Conservation (phyloP, 148 eudicot species). For the Hydrangea macrophylla region DNA sequence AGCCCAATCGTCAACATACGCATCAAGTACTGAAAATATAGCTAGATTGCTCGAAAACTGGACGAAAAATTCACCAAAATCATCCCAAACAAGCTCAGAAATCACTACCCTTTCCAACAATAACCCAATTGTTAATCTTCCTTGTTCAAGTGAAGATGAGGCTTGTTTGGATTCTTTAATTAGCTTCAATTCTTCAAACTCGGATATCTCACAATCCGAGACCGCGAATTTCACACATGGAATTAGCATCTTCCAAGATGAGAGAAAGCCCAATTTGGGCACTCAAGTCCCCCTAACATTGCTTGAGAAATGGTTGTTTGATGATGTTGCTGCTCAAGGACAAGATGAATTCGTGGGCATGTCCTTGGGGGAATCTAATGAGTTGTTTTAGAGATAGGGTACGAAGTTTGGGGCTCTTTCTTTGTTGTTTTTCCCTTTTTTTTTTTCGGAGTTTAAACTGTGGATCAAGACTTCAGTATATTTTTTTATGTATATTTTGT, state of each 20-base stretch:
- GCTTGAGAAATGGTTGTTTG: constrained; percentile 67
- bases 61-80: constrained; percentile 33
- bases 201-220: constrained; percentile 22
- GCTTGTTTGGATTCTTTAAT: constrained; percentile 25
- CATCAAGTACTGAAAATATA: constrained; percentile 64
- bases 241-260: constrained; percentile 11
- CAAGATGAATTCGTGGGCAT: constrained; percentile 44
- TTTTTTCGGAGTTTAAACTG: neutral
- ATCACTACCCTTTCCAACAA: constrained; percentile 15
- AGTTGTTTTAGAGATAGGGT: constrained; percentile 39
- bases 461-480: too few relatives aligned
- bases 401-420: neutral
- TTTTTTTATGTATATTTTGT: too few relatives aligned
- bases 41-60: constrained; percentile 55
- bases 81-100: constrained; percentile 18
- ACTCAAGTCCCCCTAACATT: constrained; percentile 32
- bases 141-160: constrained; percentile 29
- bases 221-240: neutral
- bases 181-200: constrained; percentile 27
- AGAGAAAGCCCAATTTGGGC: constrained; percentile 25
- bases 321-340: constrained; percentile 38
- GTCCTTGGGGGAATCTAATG: constrained; percentile 36
- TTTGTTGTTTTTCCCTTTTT: too few relatives aligned
- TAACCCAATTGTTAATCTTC: constrained; percentile 3
- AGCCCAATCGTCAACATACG: constrained; percentile 35